These are phyloP conservation scores for Isabelozyma gotoi DNA, from an alignment of 805 yeast genomes.

Conservation along the genomic window DNA sequence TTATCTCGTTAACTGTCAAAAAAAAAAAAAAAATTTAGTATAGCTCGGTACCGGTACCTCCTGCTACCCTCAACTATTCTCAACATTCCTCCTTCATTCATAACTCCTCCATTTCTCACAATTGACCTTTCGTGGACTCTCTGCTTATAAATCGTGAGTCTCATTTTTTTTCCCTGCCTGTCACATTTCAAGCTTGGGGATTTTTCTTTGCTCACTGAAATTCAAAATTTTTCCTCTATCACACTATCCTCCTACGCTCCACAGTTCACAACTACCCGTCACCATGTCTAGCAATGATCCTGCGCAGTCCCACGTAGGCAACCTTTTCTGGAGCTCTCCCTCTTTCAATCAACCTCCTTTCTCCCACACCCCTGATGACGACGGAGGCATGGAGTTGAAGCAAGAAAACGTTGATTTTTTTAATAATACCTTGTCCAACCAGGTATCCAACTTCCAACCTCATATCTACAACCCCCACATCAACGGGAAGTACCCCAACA, in stretches of 20 bases:
- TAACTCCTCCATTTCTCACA: no score
- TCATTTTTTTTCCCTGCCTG: no score
- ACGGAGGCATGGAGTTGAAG: conserved; percentile 2
- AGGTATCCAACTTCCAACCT: not conserved
- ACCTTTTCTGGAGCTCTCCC: not conserved
- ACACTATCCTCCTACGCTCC: not conserved
- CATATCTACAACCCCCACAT: not conserved
- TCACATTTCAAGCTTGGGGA: no score
- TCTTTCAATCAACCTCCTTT: not conserved
- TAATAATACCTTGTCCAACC: conserved; percentile 1
- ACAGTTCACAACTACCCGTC: not conserved
- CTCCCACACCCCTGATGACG: not conserved
- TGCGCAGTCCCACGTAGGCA: conserved; percentile 2
- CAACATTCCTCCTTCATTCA: no score
- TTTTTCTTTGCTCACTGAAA: no score
- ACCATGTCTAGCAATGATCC: not conserved
- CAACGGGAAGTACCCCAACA: not conserved
- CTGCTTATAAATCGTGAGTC: no score
- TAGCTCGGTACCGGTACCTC: no score
- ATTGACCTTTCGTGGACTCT: no score
- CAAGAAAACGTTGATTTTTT: conserved; percentile 4
- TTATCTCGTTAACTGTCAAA: no score
- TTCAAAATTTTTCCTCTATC: no score
- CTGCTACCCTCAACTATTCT: no score
- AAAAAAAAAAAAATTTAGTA: no score